phyloP scores from a whole-genome alignment of 495 filamentous ascomycete genomes.

The Hypoxylon cercidicola region DNA sequence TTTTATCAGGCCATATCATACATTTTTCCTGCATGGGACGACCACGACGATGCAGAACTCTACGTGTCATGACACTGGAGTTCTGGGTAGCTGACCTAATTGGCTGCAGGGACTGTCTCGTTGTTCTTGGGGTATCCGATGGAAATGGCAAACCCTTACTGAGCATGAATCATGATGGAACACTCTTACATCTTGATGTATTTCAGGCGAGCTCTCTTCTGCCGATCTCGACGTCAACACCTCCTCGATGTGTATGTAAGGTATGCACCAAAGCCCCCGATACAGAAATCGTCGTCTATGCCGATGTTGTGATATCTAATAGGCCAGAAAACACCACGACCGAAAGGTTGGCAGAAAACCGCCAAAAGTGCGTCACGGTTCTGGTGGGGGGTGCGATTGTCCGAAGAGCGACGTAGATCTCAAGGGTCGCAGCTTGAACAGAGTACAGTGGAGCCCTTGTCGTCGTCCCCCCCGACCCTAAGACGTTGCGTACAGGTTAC shows the following conservation, averaged over 20 bases:
- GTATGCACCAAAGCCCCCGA: not conserved
- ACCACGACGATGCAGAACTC: not conserved
- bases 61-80: not conserved
- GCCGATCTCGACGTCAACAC: constrained; percentile 4
- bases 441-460: not conserved
- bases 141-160: not conserved
- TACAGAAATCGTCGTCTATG: constrained; percentile 17
- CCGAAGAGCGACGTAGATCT: constrained; percentile 16
- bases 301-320: constrained; percentile 2
- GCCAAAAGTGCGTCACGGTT: constrained; percentile 7
- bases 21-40: constrained; percentile 15
- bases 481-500: constrained; percentile 7
- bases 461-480: not conserved
- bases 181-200: not conserved
- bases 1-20: constrained; percentile 22
- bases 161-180: constrained; percentile 11
- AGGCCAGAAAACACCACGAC: not conserved
- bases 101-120: not conserved
- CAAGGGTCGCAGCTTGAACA: constrained; percentile 1
- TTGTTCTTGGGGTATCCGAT: not conserved
- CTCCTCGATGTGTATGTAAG: not conserved
- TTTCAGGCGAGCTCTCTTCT: not conserved
- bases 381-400: constrained; percentile 14
- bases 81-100: not conserved
- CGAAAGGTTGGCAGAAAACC: constrained; percentile 5